Base-by-base conservation (phyloP, 495 filamentous ascomycete species). In the Aspergillus avenaceus region DNA sequence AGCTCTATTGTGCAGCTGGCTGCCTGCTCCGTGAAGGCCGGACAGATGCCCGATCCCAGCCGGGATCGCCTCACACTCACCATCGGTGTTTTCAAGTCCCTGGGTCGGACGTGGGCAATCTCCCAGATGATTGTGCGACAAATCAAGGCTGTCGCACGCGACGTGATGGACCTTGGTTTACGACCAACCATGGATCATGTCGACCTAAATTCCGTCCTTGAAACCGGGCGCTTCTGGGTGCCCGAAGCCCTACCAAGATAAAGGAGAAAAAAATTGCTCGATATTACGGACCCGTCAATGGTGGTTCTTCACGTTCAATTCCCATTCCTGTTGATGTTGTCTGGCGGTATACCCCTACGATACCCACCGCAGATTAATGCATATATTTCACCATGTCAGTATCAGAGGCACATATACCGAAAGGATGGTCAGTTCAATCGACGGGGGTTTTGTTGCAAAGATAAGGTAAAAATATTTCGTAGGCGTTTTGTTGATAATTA, bases 51-150 rank as follows among this genome's bases (percentile, higher is more conserved):
- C 49, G 83, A 88, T 36, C 70, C 74, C 6, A 80, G 80, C 46
- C 88, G 87, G 37, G 86, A 90, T 64, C 84, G 81, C 48, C 86
- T 92, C 45, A 80, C 83, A 0, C 79, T 96, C 22, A 90, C 88
- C 52, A 88, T 90, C 37, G 91, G 90, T 26, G 88, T 86, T 3
- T 82, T 96, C 54, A 87, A 85, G 60, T 81, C 81, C 4, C 67
- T 95, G 4, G 83, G 78, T 49, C 72, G 76, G 31, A 83, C 88
- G 5, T 96, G 91, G 91, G 82, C 85, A 28, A 84, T 90, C 19
- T 90, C 89, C 5, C 77, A 76, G 26, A 79, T 73, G 8, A 86
- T 89, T 8, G 81, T 89, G 65, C 74, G 75, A 14, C 88, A 93
- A 64, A 87, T 96, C 24, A 76, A 74, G 45, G 73, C 73, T 3